A percentile compares a stretch with the other conserved stretches of the same genome.
Evolutionary conservation across 1,284 basidiomycete genomes (phyloP).

Genomic region (Stereum hirsutum): DNA sequence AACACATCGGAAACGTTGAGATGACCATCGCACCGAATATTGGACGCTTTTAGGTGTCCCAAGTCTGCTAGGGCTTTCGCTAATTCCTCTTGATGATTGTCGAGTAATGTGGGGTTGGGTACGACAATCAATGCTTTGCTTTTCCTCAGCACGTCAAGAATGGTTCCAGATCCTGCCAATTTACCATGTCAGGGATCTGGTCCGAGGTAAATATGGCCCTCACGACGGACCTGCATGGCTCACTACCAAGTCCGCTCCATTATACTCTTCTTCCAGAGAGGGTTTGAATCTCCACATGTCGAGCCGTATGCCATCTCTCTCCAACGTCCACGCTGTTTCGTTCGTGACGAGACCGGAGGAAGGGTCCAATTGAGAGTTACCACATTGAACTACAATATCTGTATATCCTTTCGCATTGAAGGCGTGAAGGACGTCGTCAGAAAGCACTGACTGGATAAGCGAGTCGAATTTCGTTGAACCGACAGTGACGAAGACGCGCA

Average conservation of each 20-base stretch:
- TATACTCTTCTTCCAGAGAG: conserved; percentile 57
- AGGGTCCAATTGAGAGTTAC: conserved; percentile 42
- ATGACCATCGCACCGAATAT: conserved; percentile 45
- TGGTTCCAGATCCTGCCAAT: conserved; percentile 84
- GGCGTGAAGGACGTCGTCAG: conserved; percentile 41
- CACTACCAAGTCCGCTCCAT: conserved; percentile 69
- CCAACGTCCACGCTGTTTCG: conserved; percentile 19
- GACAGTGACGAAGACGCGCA: conserved; percentile 78
- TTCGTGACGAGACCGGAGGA: conserved; percentile 13
- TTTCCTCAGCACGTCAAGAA: conserved; percentile 78
- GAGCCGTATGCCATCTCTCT: conserved; percentile 41
- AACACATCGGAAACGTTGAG: neutral
- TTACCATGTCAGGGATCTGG: conserved; percentile 2
- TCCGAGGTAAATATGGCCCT: neutral
- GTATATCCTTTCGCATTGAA: conserved; percentile 49
- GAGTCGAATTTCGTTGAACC: conserved; percentile 85
- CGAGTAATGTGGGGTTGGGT: conserved; percentile 82
- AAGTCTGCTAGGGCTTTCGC: conserved; percentile 59
- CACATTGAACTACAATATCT: conserved; percentile 67
- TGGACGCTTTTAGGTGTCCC: conserved; percentile 58
- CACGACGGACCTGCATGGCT: conserved; percentile 79
- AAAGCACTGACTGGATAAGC: conserved; percentile 60
- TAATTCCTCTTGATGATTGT: conserved; percentile 92
- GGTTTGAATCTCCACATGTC: conserved; percentile 68
- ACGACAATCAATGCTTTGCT: conserved; percentile 77